Percentiles rank a stretch among this genome's conserved stretches.
phyloP scores from a whole-genome alignment of 768 basidiomycete species.

The Dendrothele bispora region DNA sequence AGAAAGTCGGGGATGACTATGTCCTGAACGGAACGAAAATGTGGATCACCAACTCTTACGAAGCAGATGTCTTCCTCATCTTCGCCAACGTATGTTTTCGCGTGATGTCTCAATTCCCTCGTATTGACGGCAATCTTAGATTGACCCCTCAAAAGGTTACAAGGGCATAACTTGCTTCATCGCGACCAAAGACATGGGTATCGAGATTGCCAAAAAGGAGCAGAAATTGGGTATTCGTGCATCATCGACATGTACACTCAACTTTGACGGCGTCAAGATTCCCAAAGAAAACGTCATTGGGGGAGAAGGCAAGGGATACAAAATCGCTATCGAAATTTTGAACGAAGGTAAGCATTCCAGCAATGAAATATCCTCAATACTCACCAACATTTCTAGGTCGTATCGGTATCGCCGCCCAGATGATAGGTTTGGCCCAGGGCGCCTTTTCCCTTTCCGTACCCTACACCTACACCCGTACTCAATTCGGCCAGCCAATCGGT shows the following conservation, averaged over 20 bases:
- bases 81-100: conserved; percentile 79
- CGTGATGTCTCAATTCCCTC: neutral
- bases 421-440: conserved; percentile 97
- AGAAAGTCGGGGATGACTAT: conserved; percentile 83
- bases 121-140: conserved; percentile 34
- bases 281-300: conserved; percentile 90
- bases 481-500: conserved; percentile 93
- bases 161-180: conserved; percentile 99
- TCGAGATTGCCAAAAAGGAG: conserved; percentile 98
- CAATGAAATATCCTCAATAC: neutral
- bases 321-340: conserved; percentile 95
- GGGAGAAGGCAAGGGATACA: conserved; percentile 90
- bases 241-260: conserved; percentile 91
- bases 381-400: conserved; percentile 49
- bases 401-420: conserved; percentile 97
- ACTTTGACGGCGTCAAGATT: conserved; percentile 87
- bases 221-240: conserved; percentile 97
- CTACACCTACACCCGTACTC: conserved; percentile 90
- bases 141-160: conserved; percentile 92
- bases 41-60: conserved; percentile 97
- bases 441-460: conserved; percentile 95
- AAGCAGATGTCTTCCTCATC: conserved; percentile 89
- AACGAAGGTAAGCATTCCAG: conserved; percentile 72
- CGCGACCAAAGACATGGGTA: conserved; percentile 94
- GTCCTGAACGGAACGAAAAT: conserved; percentile 96